Base-by-base conservation (phyloP, 371 early-diverging fungal genomes). In the Fennellomyces sp. region DNA sequence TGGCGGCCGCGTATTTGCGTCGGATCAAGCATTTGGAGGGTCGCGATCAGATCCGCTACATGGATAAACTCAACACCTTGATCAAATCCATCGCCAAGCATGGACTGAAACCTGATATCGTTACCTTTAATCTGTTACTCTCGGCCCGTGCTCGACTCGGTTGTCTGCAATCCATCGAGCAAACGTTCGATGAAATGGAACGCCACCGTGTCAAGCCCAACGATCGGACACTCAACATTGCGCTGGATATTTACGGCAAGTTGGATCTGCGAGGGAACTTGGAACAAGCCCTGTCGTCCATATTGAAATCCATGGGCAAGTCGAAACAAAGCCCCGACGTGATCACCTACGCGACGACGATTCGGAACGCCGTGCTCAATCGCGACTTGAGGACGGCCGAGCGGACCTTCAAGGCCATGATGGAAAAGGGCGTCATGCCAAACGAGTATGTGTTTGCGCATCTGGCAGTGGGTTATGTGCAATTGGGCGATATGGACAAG, bases 381-480 rank as follows among this genome's bases (percentile, higher is more conserved):
- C 61, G 60, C 4, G 60, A 78, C n/a, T 72, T 78, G 75, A 15
- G 12, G 3, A 54, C 49, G 11, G 75, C 78, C 2, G 73, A 75
- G 58, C 17, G 35, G 2, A 70, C 67, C 5, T 65, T 68, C 39
- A 65, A 69, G 30, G 21, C 53, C 7, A 75, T 78, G 78, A 38
- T 66, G 6, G 57, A 63, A 13, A 27, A 55, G 0, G 71, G 73
- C 2, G 50, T 75, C 15, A 60, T 61, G n/a, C 78, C 75, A 2
- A 78, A 78, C 41, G 56, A 47, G 2, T 78, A 61, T 47, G 54
- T 78, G 1, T 75, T 74, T 36, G 62, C 78, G 1, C 78, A 78
- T 56, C 38, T 78, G 5, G 73, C 75, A 10, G 59, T 65, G 28
- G 78, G 78, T 2, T 75, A 75, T 29, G 60, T 60, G 2, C 58